Evolutionary conservation across 1,139 yeast genomes (phyloP).

Genomic region (Arxiozyma slooffiae): DNA sequence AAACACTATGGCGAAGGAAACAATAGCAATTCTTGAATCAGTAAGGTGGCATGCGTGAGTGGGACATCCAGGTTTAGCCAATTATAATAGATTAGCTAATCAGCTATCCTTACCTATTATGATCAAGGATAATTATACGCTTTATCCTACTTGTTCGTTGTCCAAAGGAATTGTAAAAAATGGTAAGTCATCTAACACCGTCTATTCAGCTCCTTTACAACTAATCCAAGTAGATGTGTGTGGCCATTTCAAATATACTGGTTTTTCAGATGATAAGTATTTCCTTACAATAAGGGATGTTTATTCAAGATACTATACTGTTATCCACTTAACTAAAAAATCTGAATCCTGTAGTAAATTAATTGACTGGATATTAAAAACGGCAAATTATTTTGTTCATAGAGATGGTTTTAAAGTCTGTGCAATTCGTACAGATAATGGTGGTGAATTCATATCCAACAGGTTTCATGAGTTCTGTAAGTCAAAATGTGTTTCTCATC

Average conservation of each 20-base stretch:
- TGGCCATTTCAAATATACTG: constrained; percentile 2
- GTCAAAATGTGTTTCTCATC: constrained; percentile 3
- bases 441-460: constrained; percentile 4
- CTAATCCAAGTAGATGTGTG: constrained; percentile 4
- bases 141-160: constrained; percentile 2
- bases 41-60: not conserved
- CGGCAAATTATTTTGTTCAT: constrained; percentile 1
- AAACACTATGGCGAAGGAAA: not conserved
- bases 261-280: not conserved
- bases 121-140: not conserved
- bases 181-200: not conserved
- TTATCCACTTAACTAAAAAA: constrained; percentile 1
- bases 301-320: constrained; percentile 1
- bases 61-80: constrained; percentile 1
- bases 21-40: not conserved
- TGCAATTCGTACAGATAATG: constrained; percentile 5
- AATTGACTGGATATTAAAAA: constrained; percentile 3
- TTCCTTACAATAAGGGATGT: constrained; percentile 5
- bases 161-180: not conserved
- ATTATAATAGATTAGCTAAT: not conserved
- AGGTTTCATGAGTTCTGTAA: constrained; percentile 1
- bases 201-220: not conserved
- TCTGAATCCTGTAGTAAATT: constrained; percentile 1
- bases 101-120: not conserved
- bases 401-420: constrained; percentile 5